A percentile compares a stretch with the other conserved stretches of the same genome.
Evolutionary conservation across 2,329 filamentous ascomycete genomes (phyloP).

Genomic region (Paecilomyces dactylethromorphus): DNA sequence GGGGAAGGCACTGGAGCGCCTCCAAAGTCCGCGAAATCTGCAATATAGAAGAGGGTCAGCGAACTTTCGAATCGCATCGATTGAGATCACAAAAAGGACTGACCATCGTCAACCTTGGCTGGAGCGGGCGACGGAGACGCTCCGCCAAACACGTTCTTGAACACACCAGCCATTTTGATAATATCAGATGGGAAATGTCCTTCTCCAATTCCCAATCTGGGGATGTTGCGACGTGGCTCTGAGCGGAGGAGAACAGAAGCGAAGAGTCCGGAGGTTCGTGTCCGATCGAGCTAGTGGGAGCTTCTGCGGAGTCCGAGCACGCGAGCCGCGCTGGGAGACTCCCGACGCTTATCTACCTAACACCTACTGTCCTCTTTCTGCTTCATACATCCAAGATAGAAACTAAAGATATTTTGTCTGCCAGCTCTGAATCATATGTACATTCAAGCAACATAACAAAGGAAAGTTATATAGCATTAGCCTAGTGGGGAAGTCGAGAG

Average conservation of each 20-base stretch:
- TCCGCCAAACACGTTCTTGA: slow-evolving; percentile 34
- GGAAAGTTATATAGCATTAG: not conserved
- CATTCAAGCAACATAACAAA: not conserved
- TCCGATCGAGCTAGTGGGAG: not conserved
- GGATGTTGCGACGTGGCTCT: slow-evolving; percentile 4
- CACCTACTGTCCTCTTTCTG: too few species aligned
- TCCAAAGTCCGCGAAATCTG: slow-evolving; percentile 94
- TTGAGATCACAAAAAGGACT: slow-evolving; percentile 13
- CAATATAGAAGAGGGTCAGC: slow-evolving; percentile 3
- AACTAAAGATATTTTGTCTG: not conserved
- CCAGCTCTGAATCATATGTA: not conserved
- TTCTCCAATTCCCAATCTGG: not conserved
- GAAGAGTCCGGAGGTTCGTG: slow-evolving; percentile 12
- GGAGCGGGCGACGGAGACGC: slow-evolving; percentile 20
- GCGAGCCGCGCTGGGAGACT: not conserved
- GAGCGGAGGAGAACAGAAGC: slow-evolving; percentile 1
- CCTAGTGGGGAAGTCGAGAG: not conserved
- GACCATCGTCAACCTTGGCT: slow-evolving; percentile 31
- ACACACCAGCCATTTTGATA: slow-evolving; percentile 29
- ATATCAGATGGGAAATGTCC: slow-evolving; percentile 4
- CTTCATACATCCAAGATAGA: too few species aligned
- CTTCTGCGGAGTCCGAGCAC: not conserved
- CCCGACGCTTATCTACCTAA: not conserved
- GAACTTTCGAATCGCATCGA: slow-evolving; percentile 17
- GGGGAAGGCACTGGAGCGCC: slow-evolving; percentile 63